Evolutionary conservation across 345 rosid species (phyloP).

Genomic region (Clarkia xantiana): DNA sequence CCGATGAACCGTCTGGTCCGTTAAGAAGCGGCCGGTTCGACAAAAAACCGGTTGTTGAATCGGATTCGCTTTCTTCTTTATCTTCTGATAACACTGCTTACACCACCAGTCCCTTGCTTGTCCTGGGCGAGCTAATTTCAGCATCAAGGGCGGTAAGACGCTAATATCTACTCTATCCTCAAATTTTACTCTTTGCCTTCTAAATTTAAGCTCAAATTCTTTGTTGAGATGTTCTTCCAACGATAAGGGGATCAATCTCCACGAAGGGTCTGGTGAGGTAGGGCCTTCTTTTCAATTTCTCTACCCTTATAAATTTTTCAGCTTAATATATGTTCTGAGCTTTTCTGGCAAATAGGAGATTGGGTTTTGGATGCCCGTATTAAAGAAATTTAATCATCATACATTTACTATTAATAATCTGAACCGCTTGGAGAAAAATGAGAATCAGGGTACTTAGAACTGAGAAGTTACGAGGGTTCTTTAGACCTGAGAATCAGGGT

Average conservation of each 20-base stretch:
- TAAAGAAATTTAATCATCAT: too few relatives aligned
- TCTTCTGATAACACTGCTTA: too few relatives aligned
- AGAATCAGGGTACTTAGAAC: too few relatives aligned
- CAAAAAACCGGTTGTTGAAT: too few relatives aligned
- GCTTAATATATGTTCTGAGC: not conserved
- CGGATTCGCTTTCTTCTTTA: too few relatives aligned
- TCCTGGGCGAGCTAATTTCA: not conserved
- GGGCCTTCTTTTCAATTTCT: not conserved
- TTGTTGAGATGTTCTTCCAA: constrained; percentile 21
- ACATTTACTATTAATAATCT: too few relatives aligned
- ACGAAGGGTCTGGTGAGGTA: constrained; percentile 12
- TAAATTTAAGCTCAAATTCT: constrained; percentile 14
- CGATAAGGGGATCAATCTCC: constrained; percentile 11
- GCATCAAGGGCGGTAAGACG: not conserved
- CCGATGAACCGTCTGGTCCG: too few relatives aligned
- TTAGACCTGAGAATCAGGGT: too few relatives aligned
- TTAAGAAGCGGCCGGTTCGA: too few relatives aligned
- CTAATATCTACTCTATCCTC: constrained; percentile 1
- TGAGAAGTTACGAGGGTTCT: too few relatives aligned
- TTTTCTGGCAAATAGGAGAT: not conserved
- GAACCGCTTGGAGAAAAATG: too few relatives aligned
- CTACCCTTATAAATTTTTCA: not conserved
- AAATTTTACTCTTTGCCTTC: not conserved
- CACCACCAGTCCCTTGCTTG: not conserved
- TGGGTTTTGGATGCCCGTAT: too few relatives aligned